phyloP scores from a whole-genome alignment of 306 rosid species.

The Carpinus fangiana region DNA sequence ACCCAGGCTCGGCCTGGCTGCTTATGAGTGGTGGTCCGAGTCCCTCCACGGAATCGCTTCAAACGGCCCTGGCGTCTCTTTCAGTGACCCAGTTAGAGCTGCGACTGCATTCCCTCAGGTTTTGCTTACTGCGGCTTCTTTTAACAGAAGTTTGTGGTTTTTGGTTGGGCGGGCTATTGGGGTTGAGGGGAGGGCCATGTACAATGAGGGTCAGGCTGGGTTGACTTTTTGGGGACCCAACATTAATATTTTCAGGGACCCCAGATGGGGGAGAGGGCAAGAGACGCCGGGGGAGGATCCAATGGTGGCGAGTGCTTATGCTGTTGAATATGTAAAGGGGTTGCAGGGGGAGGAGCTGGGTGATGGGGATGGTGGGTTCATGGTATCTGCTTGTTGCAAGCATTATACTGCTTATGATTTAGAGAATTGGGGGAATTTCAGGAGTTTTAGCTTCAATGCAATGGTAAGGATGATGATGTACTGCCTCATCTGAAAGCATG shows the following conservation, averaged over 20 bases:
- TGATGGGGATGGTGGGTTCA: conserved; percentile 37
- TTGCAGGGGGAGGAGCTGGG: conserved; percentile 52
- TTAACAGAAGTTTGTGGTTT: conserved; percentile 66
- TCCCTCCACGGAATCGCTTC: conserved; percentile 77
- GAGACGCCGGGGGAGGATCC: conserved; percentile 97
- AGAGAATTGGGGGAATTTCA: conserved; percentile 68
- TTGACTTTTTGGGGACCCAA: conserved; percentile 89
- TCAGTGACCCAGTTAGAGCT: conserved; percentile 49
- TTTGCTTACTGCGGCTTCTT: conserved; percentile 60
- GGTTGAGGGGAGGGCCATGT: conserved; percentile 84
- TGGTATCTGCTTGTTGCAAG: conserved; percentile 95
- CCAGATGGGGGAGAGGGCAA: conserved; percentile 94
- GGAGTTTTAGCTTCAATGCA: conserved; percentile 79
- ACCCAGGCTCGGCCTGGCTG: conserved; percentile 66
- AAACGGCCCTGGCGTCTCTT: conserved; percentile 88
- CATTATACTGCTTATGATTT: conserved; percentile 89
- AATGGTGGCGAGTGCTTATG: conserved; percentile 73
- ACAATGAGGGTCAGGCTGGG: conserved; percentile 79
- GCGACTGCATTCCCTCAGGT: conserved; percentile 86
- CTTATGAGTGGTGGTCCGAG: conserved; percentile 92
- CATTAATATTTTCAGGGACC: conserved; percentile 81
- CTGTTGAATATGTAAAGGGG: conserved; percentile 65
- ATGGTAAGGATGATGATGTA: conserved; percentile 58
- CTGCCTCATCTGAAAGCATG: background rate
- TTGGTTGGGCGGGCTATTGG: conserved; percentile 57